Conservation (phyloP, 1,139 yeast species). For the Entelexis sorbosivorans region DNA sequence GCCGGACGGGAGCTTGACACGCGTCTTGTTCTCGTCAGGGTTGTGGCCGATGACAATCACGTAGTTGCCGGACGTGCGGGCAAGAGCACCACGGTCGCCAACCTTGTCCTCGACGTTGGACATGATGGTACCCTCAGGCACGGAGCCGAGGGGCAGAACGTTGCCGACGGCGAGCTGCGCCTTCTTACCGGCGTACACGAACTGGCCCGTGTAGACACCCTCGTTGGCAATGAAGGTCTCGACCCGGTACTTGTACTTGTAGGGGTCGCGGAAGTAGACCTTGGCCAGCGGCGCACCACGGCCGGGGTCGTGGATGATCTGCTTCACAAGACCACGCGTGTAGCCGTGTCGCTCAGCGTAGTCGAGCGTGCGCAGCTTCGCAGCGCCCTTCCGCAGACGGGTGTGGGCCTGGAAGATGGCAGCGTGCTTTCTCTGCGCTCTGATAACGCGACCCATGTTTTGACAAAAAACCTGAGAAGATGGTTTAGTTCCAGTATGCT, state of each 20-base stretch:
- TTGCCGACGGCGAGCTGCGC: constrained; percentile 97
- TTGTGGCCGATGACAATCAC: constrained; percentile 98
- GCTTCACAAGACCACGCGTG: constrained; percentile 98
- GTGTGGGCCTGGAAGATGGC: constrained; percentile 99
- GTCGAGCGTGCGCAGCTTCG: constrained; percentile 98
- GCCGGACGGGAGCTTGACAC: constrained; percentile 98
- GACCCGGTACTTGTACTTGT: constrained; percentile 95
- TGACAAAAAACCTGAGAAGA: constrained; percentile 20
- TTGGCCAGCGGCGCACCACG: constrained; percentile 99
- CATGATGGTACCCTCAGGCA: constrained; percentile 99
- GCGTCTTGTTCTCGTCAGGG: constrained; percentile 97
- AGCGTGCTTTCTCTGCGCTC: constrained; percentile 99
- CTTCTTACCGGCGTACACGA: constrained; percentile 97
- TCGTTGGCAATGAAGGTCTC: constrained; percentile 99
- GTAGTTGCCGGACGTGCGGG: constrained; percentile 99
- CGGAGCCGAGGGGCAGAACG: constrained; percentile 90
- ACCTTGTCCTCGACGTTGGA: constrained; percentile 98
- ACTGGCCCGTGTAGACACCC: constrained; percentile 99
- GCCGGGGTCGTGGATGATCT: constrained; percentile 98
- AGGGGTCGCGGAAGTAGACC: constrained; percentile 99
- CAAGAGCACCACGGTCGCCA: constrained; percentile 99
- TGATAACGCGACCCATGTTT: constrained; percentile 93
- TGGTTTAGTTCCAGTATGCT: constrained; percentile 7
- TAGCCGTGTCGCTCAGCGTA: constrained; percentile 99
- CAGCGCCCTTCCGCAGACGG: constrained; percentile 99